These are phyloP conservation scores for Aureobasidium uvarum DNA, from an alignment of 2,329 filamentous ascomycete genomes.

Conservation along the genomic window DNA sequence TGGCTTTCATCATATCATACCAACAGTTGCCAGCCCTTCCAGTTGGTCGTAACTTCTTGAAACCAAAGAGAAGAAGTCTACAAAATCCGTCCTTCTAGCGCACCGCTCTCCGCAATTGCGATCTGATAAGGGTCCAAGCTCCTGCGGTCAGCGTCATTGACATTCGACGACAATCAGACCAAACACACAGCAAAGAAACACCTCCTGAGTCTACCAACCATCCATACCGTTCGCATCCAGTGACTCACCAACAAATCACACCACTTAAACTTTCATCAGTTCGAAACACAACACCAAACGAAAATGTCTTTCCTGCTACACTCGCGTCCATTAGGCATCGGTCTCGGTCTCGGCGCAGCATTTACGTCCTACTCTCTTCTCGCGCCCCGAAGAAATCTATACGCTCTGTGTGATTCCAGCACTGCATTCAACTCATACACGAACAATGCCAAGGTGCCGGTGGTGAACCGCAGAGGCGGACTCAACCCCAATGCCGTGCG, in stretches of 20 bases:
- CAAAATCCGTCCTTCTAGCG: background rate
- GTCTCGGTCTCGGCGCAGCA: slow-evolving; percentile 28
- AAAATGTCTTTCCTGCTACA: slow-evolving; percentile 43
- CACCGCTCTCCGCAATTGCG: slow-evolving; percentile 1
- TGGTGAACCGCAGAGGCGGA: slow-evolving; percentile 38
- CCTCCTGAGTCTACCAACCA: background rate
- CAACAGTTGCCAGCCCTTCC: no score
- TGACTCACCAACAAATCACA: slow-evolving; percentile 5
- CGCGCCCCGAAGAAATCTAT: slow-evolving; percentile 22
- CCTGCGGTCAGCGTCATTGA: slow-evolving; percentile 19
- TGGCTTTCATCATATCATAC: background rate
- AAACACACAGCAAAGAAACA: background rate
- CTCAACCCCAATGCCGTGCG: slow-evolving; percentile 45
- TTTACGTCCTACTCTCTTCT: slow-evolving; percentile 36
- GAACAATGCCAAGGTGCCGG: slow-evolving; percentile 41
- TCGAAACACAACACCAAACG: background rate
- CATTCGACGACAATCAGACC: slow-evolving; percentile 17
- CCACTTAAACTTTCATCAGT: background rate
- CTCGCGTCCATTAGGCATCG: slow-evolving; percentile 41
- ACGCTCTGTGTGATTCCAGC: slow-evolving; percentile 35
- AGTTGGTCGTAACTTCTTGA: no score
- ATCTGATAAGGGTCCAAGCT: background rate
- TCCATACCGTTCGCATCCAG: background rate
- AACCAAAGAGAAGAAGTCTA: background rate
- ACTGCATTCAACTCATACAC: slow-evolving; percentile 34